Conservation (phyloP, 306 rosid genomes). For the Castanea sativa region DNA sequence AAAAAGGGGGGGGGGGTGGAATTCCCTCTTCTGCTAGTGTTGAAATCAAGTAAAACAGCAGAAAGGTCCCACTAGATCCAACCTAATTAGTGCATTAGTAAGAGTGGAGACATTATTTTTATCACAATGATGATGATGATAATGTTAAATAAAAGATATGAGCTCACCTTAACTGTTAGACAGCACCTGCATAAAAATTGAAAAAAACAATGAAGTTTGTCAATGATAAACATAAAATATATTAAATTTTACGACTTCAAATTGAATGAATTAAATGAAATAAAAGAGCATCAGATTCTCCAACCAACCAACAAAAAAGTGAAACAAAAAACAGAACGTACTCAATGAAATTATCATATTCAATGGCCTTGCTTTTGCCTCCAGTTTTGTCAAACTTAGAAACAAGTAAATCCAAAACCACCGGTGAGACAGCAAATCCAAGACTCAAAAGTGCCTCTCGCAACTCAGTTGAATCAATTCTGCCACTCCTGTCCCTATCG, state of each 20-base stretch:
- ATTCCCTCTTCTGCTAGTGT: background rate
- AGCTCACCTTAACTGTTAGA: constrained; percentile 90
- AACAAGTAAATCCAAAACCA: constrained; percentile 80
- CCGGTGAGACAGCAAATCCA: constrained; percentile 80
- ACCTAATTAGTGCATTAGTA: background rate
- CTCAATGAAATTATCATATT: constrained; percentile 98
- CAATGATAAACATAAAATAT: background rate
- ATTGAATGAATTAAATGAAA: background rate
- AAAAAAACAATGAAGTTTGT: constrained; percentile 14
- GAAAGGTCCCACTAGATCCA: background rate
- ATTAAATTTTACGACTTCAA: background rate
- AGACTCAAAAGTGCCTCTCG: constrained; percentile 82
- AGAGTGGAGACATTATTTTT: background rate
- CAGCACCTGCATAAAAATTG: constrained; percentile 76
- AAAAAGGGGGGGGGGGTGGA: background rate
- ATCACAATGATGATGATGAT: constrained; percentile 3
- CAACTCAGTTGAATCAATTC: constrained; percentile 67
- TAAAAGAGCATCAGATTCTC: background rate
- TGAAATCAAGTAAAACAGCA: background rate
- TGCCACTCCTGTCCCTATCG: constrained; percentile 92
- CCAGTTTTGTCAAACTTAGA: constrained; percentile 94
- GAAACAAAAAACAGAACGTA: constrained; percentile 21
- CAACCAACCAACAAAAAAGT: background rate
- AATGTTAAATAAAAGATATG: constrained; percentile 9
- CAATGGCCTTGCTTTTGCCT: constrained; percentile 70